phyloP scores from a whole-genome alignment of 2,329 filamentous ascomycete genomes.

The Hypocreales sp. region DNA sequence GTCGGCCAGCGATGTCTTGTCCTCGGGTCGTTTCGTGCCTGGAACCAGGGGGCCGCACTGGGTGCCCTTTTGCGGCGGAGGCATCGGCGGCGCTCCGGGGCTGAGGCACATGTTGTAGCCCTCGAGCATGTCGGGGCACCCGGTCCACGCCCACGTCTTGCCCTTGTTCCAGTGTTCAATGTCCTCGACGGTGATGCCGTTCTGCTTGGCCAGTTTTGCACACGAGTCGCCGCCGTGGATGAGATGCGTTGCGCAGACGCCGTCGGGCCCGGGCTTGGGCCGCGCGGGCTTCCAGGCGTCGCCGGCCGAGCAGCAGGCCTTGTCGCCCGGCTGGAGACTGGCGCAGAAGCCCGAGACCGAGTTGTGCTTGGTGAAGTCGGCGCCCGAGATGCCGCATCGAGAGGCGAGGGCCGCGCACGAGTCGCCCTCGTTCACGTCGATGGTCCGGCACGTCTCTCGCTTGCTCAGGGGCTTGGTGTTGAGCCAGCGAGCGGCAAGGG shows the following conservation, averaged over 20 bases:
- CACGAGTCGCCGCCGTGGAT: no score
- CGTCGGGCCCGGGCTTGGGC: neutral
- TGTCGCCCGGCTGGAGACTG: neutral
- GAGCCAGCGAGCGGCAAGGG: neutral
- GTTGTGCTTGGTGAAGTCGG: neutral
- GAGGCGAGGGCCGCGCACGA: neutral
- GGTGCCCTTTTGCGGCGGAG: slow-evolving; percentile 6
- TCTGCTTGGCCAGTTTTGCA: no score
- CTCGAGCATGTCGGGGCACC: slow-evolving; percentile 5
- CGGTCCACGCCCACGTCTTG: slow-evolving; percentile 11
- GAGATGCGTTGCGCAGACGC: neutral
- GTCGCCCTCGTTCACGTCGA: neutral
- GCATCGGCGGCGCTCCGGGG: slow-evolving; percentile 8
- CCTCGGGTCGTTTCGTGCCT: slow-evolving; percentile 8
- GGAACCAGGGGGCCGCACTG: slow-evolving; percentile 9
- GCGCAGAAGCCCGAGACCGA: neutral
- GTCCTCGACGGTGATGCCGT: slow-evolving; percentile 5
- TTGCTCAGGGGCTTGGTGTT: neutral
- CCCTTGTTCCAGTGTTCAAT: slow-evolving; percentile 12
- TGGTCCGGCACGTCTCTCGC: neutral
- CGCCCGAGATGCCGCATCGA: neutral
- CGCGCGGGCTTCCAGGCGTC: neutral
- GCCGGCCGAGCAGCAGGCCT: neutral
- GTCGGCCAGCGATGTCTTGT: slow-evolving; percentile 4
- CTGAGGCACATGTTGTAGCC: slow-evolving; percentile 8